phyloP scores from a whole-genome alignment of 2,329 filamentous ascomycete species.

The Neurospora crassa region DNA sequence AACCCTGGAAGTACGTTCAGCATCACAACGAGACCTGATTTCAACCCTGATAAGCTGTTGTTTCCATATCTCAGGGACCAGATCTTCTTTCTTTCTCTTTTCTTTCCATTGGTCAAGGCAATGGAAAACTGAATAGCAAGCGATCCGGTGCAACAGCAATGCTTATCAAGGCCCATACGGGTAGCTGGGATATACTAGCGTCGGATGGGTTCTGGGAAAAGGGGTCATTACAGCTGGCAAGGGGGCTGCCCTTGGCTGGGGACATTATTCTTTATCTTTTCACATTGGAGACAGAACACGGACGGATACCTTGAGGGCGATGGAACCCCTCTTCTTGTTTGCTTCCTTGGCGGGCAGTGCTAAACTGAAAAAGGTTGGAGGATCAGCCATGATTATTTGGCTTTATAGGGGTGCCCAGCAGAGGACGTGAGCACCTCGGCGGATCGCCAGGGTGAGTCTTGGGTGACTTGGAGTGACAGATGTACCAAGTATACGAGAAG shows the following conservation, averaged over 20 bases:
- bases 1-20: neutral
- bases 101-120: neutral
- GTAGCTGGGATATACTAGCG: neutral
- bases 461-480: neutral
- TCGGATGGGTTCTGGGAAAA: neutral
- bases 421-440: neutral
- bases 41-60: neutral
- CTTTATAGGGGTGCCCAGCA: neutral
- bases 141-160: neutral
- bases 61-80: neutral
- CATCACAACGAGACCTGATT: neutral
- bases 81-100: neutral
- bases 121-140: neutral
- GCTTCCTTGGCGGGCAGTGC: neutral
- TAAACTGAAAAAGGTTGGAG: neutral
- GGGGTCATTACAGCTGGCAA: neutral
- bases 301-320: neutral
- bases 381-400: neutral
- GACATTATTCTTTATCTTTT: neutral
- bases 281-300: neutral
- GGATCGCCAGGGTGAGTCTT: neutral
- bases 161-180: neutral
- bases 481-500: neutral
- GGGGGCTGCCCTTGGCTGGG: neutral
- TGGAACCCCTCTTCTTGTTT: neutral